Base-by-base conservation (phyloP, 176 grass and related monocot genomes). In the Aegilops bicornis region DNA sequence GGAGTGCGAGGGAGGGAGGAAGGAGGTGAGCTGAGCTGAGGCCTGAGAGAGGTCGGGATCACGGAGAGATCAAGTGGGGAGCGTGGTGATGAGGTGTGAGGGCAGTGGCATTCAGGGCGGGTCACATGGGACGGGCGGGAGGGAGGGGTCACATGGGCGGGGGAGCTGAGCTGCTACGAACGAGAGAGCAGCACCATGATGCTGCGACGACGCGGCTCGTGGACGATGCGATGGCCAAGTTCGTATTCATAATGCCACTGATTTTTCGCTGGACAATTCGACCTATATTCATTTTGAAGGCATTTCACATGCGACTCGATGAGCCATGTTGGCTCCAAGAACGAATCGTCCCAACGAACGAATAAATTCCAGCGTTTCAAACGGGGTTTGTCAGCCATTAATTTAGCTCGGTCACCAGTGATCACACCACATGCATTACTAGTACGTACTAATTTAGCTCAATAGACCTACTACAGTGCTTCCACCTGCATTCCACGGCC, bases 21-120 rank as follows among this genome's bases (percentile, higher is more conserved):
- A 33, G 11, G 24, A 7, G 69, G 14, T 23, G 30, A 27, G 20
- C 27, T 10, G 22, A 8, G 27, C 27, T 27, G 27, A 27, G 27
- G 27, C 27, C 27, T 27, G 27, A 27, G 27, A 27, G 1, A 40
- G 27, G 2, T 22, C 16, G 63, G 42, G 63, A 30, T 42, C 78
- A 33, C 73, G 61, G 60, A 47, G 50, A 54, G 50, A 54, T 17
- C 45, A 76, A 76, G 73, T 52, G 43, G 42, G 65, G 43, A 76
- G 73, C 73, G 77, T 63, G 74, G 75, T 29, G 56, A 60, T 62
- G 77, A 79, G 56, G 54, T 43, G 77, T 16, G 45, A 63, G 77
- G 61, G 56, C 36, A 64, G 78, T 80, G 79, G 79, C 62, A 81
- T 81, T 81, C 37, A 81, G 79, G 27, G 37, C 39, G 43, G 79